These are phyloP conservation scores for Verticillium klebahnii DNA, from an alignment of 2,329 filamentous ascomycete genomes.

Conservation along the genomic window DNA sequence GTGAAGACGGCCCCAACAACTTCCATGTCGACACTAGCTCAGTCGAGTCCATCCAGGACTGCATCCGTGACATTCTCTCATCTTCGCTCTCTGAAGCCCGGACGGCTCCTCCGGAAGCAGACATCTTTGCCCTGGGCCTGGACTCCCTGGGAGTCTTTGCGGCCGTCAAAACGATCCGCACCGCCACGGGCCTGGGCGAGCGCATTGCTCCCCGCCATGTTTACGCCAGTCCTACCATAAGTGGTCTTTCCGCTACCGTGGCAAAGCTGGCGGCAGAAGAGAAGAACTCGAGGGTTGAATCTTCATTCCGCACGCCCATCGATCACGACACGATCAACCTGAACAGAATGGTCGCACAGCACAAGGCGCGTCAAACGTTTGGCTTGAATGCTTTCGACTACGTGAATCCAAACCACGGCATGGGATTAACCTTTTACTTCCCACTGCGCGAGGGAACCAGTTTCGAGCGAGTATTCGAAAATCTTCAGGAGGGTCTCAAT, in stretches of 20 bases:
- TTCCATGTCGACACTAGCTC: constrained; percentile 17
- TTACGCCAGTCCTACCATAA: constrained; percentile 25
- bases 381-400: constrained; percentile 23
- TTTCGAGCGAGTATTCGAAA: constrained; percentile 23
- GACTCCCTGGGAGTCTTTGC: constrained; percentile 25
- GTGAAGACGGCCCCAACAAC: constrained; percentile 8
- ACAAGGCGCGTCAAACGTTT: constrained; percentile 22
- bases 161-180: constrained; percentile 23
- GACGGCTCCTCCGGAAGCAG: constrained; percentile 13
- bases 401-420: constrained; percentile 24
- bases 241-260: constrained; percentile 19
- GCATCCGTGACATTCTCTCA: constrained; percentile 13
- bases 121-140: constrained; percentile 18
- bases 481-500: constrained; percentile 26
- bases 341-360: constrained; percentile 12
- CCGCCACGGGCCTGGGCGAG: constrained; percentile 21
- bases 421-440: constrained; percentile 28
- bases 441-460: constrained; percentile 18
- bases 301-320: neutral
- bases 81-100: constrained; percentile 14
- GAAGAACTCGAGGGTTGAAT: constrained; percentile 6
- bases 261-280: constrained; percentile 9
- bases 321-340: constrained; percentile 8
- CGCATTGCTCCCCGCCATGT: constrained; percentile 25
- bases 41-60: constrained; percentile 14